A percentile compares a stretch with the other conserved stretches of the same genome.
Conservation (phyloP, 768 basidiomycete species). For the Rhodosporidiobolus sp. region DNA sequence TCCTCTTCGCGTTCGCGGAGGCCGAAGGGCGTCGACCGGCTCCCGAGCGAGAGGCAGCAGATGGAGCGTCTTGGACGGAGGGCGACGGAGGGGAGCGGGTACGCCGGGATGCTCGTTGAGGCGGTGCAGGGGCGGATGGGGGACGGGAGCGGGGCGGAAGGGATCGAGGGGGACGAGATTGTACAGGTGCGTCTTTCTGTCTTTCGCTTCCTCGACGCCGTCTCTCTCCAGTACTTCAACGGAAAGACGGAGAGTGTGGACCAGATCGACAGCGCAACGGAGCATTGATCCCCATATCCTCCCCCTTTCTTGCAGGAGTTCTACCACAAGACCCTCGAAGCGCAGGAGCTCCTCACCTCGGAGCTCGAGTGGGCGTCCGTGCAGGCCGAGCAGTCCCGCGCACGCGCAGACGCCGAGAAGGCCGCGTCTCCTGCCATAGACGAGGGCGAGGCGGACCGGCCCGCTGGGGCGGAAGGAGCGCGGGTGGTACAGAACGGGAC, state of each 20-base stretch:
- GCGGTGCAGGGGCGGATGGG: slow-evolving; percentile 9
- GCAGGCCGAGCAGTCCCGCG: slow-evolving; percentile 31
- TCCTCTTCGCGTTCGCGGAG: not conserved
- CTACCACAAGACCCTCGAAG: slow-evolving; percentile 21
- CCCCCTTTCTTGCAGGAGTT: slow-evolving; percentile 29
- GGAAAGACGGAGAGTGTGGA: too few species aligned
- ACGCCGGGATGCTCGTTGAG: slow-evolving; percentile 39
- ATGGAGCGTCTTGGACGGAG: slow-evolving; percentile 24
- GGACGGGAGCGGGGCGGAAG: not conserved
- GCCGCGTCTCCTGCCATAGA: not conserved
- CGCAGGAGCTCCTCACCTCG: slow-evolving; percentile 12
- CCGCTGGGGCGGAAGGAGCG: not conserved
- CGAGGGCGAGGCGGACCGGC: not conserved
- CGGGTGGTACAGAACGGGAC: too few species aligned
- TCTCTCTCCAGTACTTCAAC: too few species aligned
- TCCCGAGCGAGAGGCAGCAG: slow-evolving; percentile 15
- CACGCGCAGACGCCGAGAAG: not conserved
- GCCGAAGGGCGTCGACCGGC: not conserved
- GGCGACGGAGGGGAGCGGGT: slow-evolving; percentile 23
- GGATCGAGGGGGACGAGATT: slow-evolving; percentile 35
- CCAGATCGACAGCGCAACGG: too few species aligned
- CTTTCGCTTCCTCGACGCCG: too few species aligned
- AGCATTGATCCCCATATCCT: not conserved
- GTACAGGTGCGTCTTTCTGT: slow-evolving; percentile 14
- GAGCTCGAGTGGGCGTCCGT: slow-evolving; percentile 37